phyloP scores from a whole-genome alignment of 2,329 filamentous ascomycete species.

The Aspergillus hiratsukae region DNA sequence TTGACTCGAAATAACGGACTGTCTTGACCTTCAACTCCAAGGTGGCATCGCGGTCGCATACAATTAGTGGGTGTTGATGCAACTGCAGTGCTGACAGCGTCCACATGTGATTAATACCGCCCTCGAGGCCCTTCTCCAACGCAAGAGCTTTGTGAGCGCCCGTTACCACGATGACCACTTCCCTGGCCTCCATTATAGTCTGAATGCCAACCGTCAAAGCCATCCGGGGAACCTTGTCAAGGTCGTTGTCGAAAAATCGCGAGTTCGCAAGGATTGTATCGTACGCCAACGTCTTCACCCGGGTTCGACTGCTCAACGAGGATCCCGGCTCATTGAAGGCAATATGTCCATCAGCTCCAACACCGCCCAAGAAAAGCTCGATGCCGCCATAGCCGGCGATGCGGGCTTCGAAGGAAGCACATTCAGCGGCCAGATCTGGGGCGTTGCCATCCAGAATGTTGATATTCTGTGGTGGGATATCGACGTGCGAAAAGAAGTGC shows the following conservation, averaged over 20 bases:
- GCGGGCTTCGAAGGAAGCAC: slow-evolving; percentile 71
- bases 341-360: slow-evolving; percentile 82
- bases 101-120: slow-evolving; percentile 87
- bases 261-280: slow-evolving; percentile 84
- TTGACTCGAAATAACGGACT: slow-evolving; percentile 68
- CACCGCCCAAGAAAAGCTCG: slow-evolving; percentile 78
- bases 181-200: slow-evolving; percentile 74
- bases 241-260: slow-evolving; percentile 73
- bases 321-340: slow-evolving; percentile 89
- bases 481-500: slow-evolving; percentile 81
- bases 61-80: slow-evolving; percentile 75
- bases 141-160: slow-evolving; percentile 77
- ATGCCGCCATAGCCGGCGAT: slow-evolving; percentile 73
- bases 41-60: slow-evolving; percentile 76
- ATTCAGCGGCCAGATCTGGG: slow-evolving; percentile 68
- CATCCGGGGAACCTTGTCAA: slow-evolving; percentile 71
- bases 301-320: slow-evolving; percentile 69
- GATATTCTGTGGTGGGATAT: slow-evolving; percentile 75
- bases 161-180: slow-evolving; percentile 78
- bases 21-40: slow-evolving; percentile 70
- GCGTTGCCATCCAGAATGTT: slow-evolving; percentile 82
- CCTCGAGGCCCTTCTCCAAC: slow-evolving; percentile 74
- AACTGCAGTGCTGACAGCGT: slow-evolving; percentile 76
- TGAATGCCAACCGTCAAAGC: slow-evolving; percentile 80
- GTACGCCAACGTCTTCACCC: slow-evolving; percentile 82